A percentile compares a stretch with the other conserved stretches of the same genome.
phyloP scores from a whole-genome alignment of 768 basidiomycete genomes.

The Russula lepida region DNA sequence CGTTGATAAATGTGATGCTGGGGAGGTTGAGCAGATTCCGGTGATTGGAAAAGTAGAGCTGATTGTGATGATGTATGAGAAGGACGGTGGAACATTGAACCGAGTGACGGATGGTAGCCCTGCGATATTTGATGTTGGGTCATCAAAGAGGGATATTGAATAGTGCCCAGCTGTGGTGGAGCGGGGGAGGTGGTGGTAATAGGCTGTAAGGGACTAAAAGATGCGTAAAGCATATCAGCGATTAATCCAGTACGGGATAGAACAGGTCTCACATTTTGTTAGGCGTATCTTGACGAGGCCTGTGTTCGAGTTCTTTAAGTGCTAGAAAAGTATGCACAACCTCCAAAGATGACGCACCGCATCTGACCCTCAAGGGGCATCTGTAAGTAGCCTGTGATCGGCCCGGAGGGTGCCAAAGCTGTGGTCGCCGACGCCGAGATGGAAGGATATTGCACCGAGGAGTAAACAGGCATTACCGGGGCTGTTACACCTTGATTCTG shows the following conservation, averaged over 20 bases:
- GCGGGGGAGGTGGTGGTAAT: conserved; percentile 66
- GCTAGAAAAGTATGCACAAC: conserved; percentile 24
- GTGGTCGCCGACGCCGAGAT: neutral
- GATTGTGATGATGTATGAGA: conserved; percentile 15
- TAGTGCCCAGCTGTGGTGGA: conserved; percentile 39
- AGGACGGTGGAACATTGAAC: conserved; percentile 53
- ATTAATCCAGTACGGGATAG: neutral
- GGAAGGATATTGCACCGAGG: neutral
- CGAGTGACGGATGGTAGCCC: conserved; percentile 70
- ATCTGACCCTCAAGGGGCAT: conserved; percentile 63
- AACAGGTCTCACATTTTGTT: conserved; percentile 18
- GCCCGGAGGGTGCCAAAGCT: conserved; percentile 1
- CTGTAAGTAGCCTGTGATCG: conserved; percentile 20
- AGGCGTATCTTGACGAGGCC: conserved; percentile 30
- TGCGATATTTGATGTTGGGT: conserved; percentile 68
- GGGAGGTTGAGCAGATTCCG: conserved; percentile 20
- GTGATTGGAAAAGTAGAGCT: conserved; percentile 18
- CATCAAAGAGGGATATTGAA: conserved; percentile 69
- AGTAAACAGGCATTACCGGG: conserved; percentile 19
- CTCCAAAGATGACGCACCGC: conserved; percentile 10
- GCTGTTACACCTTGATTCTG: conserved; percentile 30
- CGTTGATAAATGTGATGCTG: conserved; percentile 19
- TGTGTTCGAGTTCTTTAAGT: conserved; percentile 39
- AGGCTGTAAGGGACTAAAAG: conserved; percentile 29
- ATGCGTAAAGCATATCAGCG: neutral